A percentile compares a stretch with the other conserved stretches of the same genome.
These are phyloP conservation scores for Rosa hybrid DNA, from an alignment of 331 rosid genomes.

Conservation along the genomic window DNA sequence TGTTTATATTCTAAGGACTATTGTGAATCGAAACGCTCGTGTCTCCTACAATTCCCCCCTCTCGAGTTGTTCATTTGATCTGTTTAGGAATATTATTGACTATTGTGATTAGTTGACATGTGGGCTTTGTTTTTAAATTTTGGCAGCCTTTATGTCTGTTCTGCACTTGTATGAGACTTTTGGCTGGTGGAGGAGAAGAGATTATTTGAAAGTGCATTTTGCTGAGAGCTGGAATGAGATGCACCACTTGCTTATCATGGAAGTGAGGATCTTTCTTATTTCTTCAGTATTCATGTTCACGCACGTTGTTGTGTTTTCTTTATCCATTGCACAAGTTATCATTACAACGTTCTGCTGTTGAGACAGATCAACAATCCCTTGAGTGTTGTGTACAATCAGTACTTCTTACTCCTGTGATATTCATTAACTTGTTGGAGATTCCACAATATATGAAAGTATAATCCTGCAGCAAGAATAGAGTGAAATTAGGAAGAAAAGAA, in stretches of 20 bases:
- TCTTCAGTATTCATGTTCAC: neutral
- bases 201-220: conserved; percentile 96
- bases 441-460: no score
- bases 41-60: neutral
- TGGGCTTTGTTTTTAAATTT: conserved; percentile 9
- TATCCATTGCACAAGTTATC: neutral
- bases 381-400: neutral
- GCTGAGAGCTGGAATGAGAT: conserved; percentile 99
- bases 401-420: neutral
- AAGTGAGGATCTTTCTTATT: conserved; percentile 45
- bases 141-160: conserved; percentile 87
- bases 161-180: conserved; percentile 95
- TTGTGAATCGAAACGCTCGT: no score
- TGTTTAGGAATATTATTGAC: conserved; percentile 16
- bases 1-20: no score
- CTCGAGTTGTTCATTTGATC: neutral
- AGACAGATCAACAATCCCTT: neutral
- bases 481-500: no score
- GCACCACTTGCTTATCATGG: conserved; percentile 99
- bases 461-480: no score
- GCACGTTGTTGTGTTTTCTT: neutral
- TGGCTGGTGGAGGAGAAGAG: conserved; percentile 99
- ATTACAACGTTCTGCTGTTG: neutral
- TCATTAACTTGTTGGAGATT: neutral
- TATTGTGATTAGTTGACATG: conserved; percentile 13